phyloP scores from a whole-genome alignment of 2,329 filamentous ascomycete species.

The Lecanicillium sp. region DNA sequence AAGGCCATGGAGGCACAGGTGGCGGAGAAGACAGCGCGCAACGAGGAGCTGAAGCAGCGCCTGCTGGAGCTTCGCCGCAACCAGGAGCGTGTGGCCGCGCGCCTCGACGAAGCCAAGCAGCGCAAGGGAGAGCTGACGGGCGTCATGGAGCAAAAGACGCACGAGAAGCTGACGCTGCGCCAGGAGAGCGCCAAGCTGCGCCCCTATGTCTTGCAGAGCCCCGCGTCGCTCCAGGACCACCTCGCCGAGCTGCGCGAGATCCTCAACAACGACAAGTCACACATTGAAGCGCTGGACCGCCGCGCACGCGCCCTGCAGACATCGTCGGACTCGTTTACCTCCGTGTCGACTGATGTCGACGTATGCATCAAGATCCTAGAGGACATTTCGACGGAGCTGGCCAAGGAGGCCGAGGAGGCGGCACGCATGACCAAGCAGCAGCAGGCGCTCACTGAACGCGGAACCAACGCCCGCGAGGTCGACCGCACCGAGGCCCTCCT shows the following conservation, averaged over 20 bases:
- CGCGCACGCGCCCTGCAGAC: conserved; percentile 87
- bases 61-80: conserved; percentile 73
- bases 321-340: conserved; percentile 79
- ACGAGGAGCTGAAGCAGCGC: conserved; percentile 78
- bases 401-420: conserved; percentile 88
- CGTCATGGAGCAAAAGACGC: conserved; percentile 64
- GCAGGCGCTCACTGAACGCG: conserved; percentile 80
- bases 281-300: conserved; percentile 83
- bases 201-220: conserved; percentile 88
- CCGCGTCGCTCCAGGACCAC: conserved; percentile 72
- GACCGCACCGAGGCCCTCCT: conserved; percentile 82
- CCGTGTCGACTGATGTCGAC: conserved; percentile 78
- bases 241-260: conserved; percentile 77
- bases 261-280: conserved; percentile 69
- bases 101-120: conserved; percentile 74
- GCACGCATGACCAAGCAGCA: conserved; percentile 72
- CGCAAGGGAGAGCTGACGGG: conserved; percentile 73
- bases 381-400: conserved; percentile 76
- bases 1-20: conserved; percentile 76
- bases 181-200: conserved; percentile 85
- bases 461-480: conserved; percentile 85
- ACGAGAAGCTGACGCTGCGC: conserved; percentile 62
- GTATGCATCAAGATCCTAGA: conserved; percentile 85
- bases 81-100: conserved; percentile 76
- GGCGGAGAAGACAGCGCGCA: conserved; percentile 76